phyloP scores from a whole-genome alignment of 768 basidiomycete genomes.

The Macrocybe gigantea region DNA sequence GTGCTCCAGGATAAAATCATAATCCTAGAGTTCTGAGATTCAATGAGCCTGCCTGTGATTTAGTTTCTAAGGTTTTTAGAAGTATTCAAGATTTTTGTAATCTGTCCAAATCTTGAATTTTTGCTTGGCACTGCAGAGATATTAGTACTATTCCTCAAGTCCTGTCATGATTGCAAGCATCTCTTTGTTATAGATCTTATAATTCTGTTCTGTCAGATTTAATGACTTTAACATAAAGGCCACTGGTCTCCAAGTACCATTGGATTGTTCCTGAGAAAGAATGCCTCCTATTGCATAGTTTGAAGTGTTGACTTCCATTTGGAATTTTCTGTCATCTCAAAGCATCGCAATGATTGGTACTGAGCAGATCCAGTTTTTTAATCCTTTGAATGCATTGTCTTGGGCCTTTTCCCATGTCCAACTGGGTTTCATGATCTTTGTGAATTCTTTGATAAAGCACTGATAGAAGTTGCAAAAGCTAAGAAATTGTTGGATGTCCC shows the following conservation, averaged over 20 bases:
- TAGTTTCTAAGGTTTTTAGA: conserved; percentile 14
- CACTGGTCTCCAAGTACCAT: conserved; percentile 27
- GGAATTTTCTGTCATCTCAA: conserved; percentile 8
- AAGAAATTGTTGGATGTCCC: conserved; percentile 32
- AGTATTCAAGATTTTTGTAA: conserved; percentile 17
- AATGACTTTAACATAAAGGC: conserved; percentile 30
- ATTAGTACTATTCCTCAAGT: conserved; percentile 17
- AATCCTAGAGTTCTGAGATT: not conserved
- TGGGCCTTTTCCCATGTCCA: conserved; percentile 16
- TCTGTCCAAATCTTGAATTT: conserved; percentile 7
- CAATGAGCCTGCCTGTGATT: conserved; percentile 14
- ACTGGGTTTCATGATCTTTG: conserved; percentile 14
- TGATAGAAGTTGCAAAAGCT: conserved; percentile 35
- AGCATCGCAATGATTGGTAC: conserved; percentile 19
- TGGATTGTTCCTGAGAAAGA: conserved; percentile 16
- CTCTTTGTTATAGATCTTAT: conserved; percentile 41
- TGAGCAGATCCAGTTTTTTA: conserved; percentile 18
- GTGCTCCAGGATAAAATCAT: not conserved
- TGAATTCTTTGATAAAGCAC: conserved; percentile 24
- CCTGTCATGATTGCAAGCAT: conserved; percentile 39
- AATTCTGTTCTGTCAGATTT: conserved; percentile 32
- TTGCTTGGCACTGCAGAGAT: not conserved
- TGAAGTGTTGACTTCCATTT: conserved; percentile 18
- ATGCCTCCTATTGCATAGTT: conserved; percentile 17
- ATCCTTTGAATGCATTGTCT: conserved; percentile 15